phyloP scores from a whole-genome alignment of 2,329 filamentous ascomycete species.

The Simplicillium sp. region DNA sequence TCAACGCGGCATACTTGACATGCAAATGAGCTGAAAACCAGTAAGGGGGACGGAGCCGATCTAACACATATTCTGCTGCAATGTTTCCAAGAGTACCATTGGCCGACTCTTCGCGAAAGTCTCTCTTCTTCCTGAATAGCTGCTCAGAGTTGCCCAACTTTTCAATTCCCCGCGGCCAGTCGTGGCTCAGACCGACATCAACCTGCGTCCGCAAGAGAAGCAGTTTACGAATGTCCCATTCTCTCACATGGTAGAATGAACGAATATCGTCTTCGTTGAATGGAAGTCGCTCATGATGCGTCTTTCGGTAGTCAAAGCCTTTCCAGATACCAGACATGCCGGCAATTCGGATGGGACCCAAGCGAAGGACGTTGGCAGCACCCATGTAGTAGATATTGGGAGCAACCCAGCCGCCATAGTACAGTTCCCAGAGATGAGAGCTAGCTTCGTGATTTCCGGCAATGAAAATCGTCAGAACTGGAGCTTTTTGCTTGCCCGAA shows the following conservation, averaged over 20 bases:
- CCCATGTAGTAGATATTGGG: conserved; percentile 97
- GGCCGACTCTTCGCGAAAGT: conserved; percentile 66
- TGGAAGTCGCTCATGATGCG: conserved; percentile 77
- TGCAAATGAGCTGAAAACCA: conserved; percentile 97
- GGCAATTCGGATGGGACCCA: conserved; percentile 79
- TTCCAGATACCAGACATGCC: conserved; percentile 95
- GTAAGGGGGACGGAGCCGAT: conserved; percentile 69
- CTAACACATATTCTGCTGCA: conserved; percentile 72
- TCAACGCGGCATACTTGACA: conserved; percentile 70
- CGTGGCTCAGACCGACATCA: conserved; percentile 86
- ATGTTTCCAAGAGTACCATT: conserved; percentile 69
- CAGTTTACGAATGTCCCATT: conserved; percentile 84
- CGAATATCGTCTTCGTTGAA: conserved; percentile 70
- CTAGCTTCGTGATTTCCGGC: conserved; percentile 94
- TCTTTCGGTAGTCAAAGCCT: conserved; percentile 72
- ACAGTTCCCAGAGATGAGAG: conserved; percentile 83
- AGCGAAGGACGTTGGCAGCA: conserved; percentile 76
- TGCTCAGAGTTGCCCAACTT: conserved; percentile 59
- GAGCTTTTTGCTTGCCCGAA: conserved; percentile 64
- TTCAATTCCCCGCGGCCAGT: conserved; percentile 86
- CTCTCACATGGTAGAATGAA: conserved; percentile 81
- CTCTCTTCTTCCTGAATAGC: conserved; percentile 64
- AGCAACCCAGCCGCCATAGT: conserved; percentile 94
- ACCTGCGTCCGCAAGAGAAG: conserved; percentile 78
- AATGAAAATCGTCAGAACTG: conserved; percentile 85